Conservation (phyloP, 106 monocot species). For the Amphibolis antarctica region DNA sequence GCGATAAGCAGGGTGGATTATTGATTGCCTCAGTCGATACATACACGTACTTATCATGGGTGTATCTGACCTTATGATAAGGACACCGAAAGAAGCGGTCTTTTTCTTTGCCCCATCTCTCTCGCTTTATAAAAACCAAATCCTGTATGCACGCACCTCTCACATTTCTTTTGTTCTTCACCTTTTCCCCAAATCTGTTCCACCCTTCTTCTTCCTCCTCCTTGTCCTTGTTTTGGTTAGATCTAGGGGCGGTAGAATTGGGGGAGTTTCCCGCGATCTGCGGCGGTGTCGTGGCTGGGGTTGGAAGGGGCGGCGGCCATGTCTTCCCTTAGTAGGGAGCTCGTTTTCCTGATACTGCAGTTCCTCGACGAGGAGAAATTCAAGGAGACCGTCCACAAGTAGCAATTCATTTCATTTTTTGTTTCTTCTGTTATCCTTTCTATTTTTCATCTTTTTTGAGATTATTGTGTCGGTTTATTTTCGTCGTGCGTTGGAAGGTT, state of each 20-base stretch:
- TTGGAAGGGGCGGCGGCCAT: background rate
- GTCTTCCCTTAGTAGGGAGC: conserved; percentile 25
- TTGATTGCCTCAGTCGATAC: no score
- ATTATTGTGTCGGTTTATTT: background rate
- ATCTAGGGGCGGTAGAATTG: no score
- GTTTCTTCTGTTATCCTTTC: background rate
- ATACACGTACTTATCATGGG: no score
- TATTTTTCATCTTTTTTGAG: background rate
- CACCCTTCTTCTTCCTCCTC: no score
- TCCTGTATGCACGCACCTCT: background rate
- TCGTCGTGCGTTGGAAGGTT: conserved; percentile 18
- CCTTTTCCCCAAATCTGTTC: background rate
- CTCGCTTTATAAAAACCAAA: no score
- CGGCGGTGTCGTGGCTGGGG: background rate
- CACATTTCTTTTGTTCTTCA: background rate
- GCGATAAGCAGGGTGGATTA: no score
- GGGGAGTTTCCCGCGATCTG: no score
- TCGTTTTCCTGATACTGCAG: conserved; percentile 23
- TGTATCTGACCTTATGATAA: no score
- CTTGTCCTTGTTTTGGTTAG: no score
- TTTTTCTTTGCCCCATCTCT: no score
- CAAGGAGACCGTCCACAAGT: conserved; percentile 24
- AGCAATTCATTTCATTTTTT: background rate
- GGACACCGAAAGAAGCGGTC: no score
- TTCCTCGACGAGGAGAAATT: conserved; percentile 32